These are phyloP conservation scores for Huiozyma sinensis DNA, from an alignment of 805 yeast genomes.

Conservation along the genomic window DNA sequence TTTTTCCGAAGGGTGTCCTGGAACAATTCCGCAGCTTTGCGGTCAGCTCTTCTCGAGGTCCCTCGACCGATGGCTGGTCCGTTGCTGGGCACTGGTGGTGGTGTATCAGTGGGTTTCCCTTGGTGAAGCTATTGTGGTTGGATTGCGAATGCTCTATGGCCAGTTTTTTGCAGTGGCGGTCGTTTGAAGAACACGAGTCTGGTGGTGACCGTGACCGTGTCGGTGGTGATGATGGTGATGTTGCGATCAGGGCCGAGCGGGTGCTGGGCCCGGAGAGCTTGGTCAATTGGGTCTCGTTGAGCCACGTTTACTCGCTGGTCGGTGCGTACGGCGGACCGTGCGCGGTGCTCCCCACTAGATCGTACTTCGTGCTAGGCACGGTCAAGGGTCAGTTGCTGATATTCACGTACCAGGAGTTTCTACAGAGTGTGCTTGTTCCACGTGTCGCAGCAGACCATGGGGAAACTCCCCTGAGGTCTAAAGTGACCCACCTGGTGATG, in stretches of 20 bases:
- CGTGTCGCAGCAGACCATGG: constrained; percentile 2
- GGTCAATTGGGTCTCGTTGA: constrained; percentile 2
- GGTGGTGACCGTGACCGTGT: too few species aligned
- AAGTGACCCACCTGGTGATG: constrained; percentile 44
- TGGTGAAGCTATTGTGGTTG: too few species aligned
- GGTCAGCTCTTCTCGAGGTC: too few species aligned
- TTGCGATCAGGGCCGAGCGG: not conserved
- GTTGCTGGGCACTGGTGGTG: too few species aligned
- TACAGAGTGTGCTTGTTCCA: constrained; percentile 31
- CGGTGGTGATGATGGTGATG: too few species aligned
- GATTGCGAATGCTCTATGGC: too few species aligned
- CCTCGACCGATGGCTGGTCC: too few species aligned
- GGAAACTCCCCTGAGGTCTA: constrained; percentile 26
- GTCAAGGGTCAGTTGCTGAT: constrained; percentile 50
- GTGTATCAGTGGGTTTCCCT: too few species aligned
- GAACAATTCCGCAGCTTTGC: too few species aligned
- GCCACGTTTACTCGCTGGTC: constrained; percentile 18
- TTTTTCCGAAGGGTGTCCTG: too few species aligned
- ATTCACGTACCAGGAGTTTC: constrained; percentile 58
- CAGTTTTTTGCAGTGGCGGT: too few species aligned
- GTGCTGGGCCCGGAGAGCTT: not conserved
- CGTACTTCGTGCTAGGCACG: constrained; percentile 57
- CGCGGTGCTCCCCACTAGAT: constrained; percentile 33
- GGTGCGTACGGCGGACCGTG: constrained; percentile 43
- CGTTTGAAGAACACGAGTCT: too few species aligned